These are phyloP conservation scores for Pestalotiopsis sp. DNA, from an alignment of 2,329 filamentous ascomycete genomes.

Conservation along the genomic window DNA sequence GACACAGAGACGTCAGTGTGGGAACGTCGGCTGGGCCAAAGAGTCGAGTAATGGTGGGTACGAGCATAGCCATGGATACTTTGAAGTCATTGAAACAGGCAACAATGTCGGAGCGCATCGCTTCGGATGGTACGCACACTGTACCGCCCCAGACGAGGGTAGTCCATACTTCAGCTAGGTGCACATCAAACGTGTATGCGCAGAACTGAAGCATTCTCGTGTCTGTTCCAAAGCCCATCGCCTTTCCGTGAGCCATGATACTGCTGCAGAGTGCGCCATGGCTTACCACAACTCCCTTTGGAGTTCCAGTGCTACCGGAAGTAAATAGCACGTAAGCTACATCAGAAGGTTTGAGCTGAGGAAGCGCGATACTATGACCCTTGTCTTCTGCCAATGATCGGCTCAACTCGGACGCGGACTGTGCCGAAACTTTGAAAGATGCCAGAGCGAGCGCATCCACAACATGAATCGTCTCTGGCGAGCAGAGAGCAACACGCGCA, in stretches of 20 bases:
- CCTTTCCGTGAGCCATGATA: not conserved
- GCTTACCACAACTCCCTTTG: constrained; percentile 4
- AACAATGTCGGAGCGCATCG: not conserved
- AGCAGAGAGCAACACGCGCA: not conserved
- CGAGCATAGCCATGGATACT: not conserved
- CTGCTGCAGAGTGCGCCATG: not conserved
- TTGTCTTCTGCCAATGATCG: too few relatives aligned
- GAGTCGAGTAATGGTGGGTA: not conserved
- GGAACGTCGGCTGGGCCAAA: not conserved
- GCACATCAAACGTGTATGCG: not conserved
- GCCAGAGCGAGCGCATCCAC: not conserved
- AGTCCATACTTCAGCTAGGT: not conserved
- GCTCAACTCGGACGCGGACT: not conserved
- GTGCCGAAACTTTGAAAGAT: not conserved
- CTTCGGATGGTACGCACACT: not conserved
- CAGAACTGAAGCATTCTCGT: not conserved
- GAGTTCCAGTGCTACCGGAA: constrained; percentile 5
- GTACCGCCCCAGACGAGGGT: not conserved
- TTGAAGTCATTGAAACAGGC: not conserved
- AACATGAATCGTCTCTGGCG: not conserved
- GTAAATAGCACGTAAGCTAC: constrained; percentile 5
- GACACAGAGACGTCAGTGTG: not conserved
- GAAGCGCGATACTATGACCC: too few relatives aligned
- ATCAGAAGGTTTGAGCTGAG: not conserved
- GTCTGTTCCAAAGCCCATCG: not conserved